Base-by-base conservation (phyloP, 352 stramenopile genomes). In the Globisporangium paddicum region DNA sequence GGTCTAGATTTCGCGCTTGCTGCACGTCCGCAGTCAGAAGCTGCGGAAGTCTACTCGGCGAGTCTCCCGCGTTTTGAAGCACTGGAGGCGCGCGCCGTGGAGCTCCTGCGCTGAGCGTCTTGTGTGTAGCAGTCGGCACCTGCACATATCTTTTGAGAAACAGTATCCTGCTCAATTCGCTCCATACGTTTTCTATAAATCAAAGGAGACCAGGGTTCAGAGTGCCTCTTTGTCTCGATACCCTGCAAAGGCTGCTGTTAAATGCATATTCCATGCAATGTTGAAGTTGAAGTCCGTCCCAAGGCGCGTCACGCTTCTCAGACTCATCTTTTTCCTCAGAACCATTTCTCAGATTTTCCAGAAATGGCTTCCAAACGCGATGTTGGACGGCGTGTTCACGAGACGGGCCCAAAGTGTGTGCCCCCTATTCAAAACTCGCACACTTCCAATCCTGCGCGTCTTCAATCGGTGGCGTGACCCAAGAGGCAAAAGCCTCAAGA, bases 1-100 rank as follows among this genome's bases (percentile, higher is more conserved):
- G 69, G 68, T 35, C 69, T 86, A 9, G 62, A 68, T 45, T 79
- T 82, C n/a, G 55, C 69, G 23, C 56, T 84, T 38, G 73, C 63
- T 9, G 77, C 77, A 14, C 65, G 28, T 18, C 71, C 75, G 8
- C 30, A 66, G 18, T 21, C 66, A 3, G 51, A 61, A 5, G 62
- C 63, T 4, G 64, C 60, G 35, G 62, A 65, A 34, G 37, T 64
- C 8, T 87, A 86, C 67, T 69, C 71, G 30, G 54, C 28, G 40
- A 57, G 64, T 23, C 60, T 85, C 9, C 47, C 58, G 25, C 71
- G 60, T 37, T 85, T 87, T 41, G 61, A 69, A 42, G 34, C 34
- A 9, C 58, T 87, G 18, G 72, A 86, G 44, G 67, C 58, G 18
- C 66, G 71, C 19, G 65, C 68, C 14, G 73, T 83, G 18, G 62